Base-by-base conservation (phyloP, 2,329 filamentous ascomycete species). In the Fusarium humuli region DNA sequence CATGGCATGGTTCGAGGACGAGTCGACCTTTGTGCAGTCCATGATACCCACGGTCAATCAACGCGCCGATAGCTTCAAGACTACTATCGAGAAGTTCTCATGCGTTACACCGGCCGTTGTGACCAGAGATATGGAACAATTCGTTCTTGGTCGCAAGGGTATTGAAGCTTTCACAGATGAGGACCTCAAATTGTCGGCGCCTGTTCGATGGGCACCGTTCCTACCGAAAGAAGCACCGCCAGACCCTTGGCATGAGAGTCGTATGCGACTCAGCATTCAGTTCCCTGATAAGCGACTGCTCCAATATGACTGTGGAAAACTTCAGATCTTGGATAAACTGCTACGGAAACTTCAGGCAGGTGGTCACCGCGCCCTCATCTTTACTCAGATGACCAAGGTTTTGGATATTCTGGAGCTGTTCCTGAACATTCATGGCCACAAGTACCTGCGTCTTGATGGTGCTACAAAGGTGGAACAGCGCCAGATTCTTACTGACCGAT, bases 361-460 rank as follows among this genome's bases (percentile, higher is more conserved):
- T 41, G 94, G 94, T 2, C 96, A 98, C 76, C 93, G 97, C 10
- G 96, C 94, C 12, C 85, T 99, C 53, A 99, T 99, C 78, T 99
- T 99, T 80, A 98, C 97, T 1, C 96, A 99, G 77, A 99, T 99
- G 96, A 98, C 96, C 48, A 97, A 97, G 79, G 96, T 98, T 47
- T 86, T 99, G 20, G 95, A 99, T 79, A 97, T 99, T 58, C 86
- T 99, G 4, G 96, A 99, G 79, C 94, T 96, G 73, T 99, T 99
- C 77, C 88, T 99, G 73, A 98, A 98, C 77, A 98, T 99, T 53
- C 95, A 99, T 75, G 95, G 95, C 1, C 93, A 98, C 83, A 96
- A 97, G 59, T 99, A 99, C 77, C 87, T 99, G 20, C 94, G 96
- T 22, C 88, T 99, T 7, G 96, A 99, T 77, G 96, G 96, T n/a